Conservation (phyloP, 2,329 filamentous ascomycete genomes). For the Penicillium psychrosexuale region DNA sequence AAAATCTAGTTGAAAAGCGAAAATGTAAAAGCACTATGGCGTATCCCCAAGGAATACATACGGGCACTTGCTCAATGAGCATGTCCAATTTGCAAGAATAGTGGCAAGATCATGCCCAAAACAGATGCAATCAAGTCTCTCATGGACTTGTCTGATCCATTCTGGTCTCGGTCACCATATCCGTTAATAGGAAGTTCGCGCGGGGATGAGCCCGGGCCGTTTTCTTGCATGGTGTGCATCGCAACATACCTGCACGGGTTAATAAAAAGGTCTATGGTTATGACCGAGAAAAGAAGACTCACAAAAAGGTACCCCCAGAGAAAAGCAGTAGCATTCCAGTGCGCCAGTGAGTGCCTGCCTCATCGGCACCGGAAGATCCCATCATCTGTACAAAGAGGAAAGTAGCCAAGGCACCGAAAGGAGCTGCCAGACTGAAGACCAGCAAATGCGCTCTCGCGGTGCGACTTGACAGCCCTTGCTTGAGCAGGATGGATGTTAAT, state of each 20-base stretch:
- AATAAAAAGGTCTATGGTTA: slow-evolving; percentile 13
- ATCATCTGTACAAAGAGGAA: slow-evolving; percentile 73
- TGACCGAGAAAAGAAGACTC: slow-evolving; percentile 42
- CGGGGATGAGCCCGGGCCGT: slow-evolving; percentile 32
- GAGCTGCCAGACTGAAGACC: slow-evolving; percentile 87
- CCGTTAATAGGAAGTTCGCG: slow-evolving; percentile 41
- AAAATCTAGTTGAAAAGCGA: slow-evolving; percentile 10
- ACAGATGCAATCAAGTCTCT: slow-evolving; percentile 46
- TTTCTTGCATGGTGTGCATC: slow-evolving; percentile 96
- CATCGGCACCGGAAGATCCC: slow-evolving; percentile 53
- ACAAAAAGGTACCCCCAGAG: slow-evolving; percentile 93
- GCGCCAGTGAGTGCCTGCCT: slow-evolving; percentile 71
- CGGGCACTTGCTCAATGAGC: slow-evolving; percentile 35
- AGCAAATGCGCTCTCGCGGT: slow-evolving; percentile 79
- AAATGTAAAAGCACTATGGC: slow-evolving; percentile 1
- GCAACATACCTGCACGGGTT: slow-evolving; percentile 71
- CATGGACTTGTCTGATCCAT: slow-evolving; percentile 41
- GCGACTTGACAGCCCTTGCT: slow-evolving; percentile 85
- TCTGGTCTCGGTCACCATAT: slow-evolving; percentile 41
- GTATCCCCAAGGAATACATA: not conserved
- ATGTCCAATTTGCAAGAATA: slow-evolving; percentile 49
- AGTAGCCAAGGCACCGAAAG: slow-evolving; percentile 77
- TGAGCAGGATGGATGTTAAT: slow-evolving; percentile 81
- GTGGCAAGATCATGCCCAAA: slow-evolving; percentile 47
- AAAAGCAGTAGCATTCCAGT: slow-evolving; percentile 94